Evolutionary conservation across 768 basidiomycete genomes (phyloP).

Genomic region (Hygrocybe punicea): DNA sequence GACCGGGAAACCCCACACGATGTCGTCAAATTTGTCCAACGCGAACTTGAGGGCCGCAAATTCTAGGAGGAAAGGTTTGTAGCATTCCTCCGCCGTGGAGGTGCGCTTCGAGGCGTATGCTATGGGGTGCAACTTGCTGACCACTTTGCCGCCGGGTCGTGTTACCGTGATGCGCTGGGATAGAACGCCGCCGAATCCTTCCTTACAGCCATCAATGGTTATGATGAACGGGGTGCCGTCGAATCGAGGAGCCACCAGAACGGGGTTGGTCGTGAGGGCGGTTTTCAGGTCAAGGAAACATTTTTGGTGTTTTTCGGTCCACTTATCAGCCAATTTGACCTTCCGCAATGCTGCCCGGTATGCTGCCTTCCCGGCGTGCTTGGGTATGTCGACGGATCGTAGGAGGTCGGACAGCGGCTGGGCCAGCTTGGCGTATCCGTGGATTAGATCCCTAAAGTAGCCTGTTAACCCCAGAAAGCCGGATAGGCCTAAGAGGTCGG

Average conservation of each 20-base stretch:
- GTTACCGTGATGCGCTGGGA: conserved; percentile 22
- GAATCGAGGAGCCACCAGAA: conserved; percentile 20
- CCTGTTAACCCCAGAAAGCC: conserved; percentile 37
- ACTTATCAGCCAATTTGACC: conserved; percentile 24
- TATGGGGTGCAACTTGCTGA: conserved; percentile 18
- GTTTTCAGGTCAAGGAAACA: background rate
- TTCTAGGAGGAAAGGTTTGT: conserved; percentile 35
- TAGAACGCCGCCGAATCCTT: conserved; percentile 32
- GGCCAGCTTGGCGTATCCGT: conserved; percentile 32
- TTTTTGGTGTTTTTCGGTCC: background rate
- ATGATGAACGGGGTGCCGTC: conserved; percentile 36
- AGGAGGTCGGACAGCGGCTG: conserved; percentile 32
- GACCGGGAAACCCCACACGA: conserved; percentile 28
- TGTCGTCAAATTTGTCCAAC: conserved; percentile 26
- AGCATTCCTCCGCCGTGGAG: conserved; percentile 26
- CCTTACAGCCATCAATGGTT: conserved; percentile 37
- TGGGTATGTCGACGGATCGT: conserved; percentile 17
- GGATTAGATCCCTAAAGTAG: conserved; percentile 34
- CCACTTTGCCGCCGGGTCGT: conserved; percentile 19
- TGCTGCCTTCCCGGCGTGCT: conserved; percentile 2
- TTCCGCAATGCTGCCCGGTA: conserved; percentile 2
- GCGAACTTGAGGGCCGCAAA: conserved; percentile 37
- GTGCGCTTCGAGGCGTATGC: conserved; percentile 36
- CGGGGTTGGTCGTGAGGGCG: conserved; percentile 17
- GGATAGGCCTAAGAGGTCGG: conserved; percentile 24